Evolutionary conservation across 2,329 filamentous ascomycete species (phyloP).

Genomic region (Claviceps spartinae): DNA sequence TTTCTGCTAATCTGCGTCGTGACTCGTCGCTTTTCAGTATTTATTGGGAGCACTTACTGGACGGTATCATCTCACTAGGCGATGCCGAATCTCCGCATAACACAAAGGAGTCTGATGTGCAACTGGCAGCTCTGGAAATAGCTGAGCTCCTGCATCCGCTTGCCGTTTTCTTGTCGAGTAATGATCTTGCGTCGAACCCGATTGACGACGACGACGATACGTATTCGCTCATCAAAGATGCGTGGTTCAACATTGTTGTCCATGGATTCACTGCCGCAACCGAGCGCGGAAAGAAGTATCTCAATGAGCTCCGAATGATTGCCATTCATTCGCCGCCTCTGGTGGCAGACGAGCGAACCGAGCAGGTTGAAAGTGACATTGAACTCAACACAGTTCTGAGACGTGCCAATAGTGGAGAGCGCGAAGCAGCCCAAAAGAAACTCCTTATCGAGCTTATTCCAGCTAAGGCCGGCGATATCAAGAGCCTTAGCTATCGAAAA

Average conservation of each 20-base stretch:
- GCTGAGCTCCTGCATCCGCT: constrained; percentile 75
- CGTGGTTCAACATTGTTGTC: constrained; percentile 96
- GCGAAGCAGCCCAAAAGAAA: constrained; percentile 69
- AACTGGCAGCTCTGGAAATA: constrained; percentile 77
- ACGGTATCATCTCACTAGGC: constrained; percentile 79
- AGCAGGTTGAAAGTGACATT: constrained; percentile 89
- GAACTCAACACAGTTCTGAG: constrained; percentile 90
- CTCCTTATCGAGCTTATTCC: constrained; percentile 62
- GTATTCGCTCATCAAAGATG: constrained; percentile 66
- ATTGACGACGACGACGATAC: constrained; percentile 53
- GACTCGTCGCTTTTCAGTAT: constrained; percentile 67
- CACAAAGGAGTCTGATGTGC: constrained; percentile 62
- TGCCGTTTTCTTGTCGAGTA: constrained; percentile 65
- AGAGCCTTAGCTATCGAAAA: constrained; percentile 73
- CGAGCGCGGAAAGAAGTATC: constrained; percentile 56
- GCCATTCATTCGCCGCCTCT: constrained; percentile 79
- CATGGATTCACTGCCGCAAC: constrained; percentile 77
- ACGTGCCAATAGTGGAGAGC: constrained; percentile 68
- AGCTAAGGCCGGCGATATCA: constrained; percentile 64
- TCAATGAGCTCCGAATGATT: constrained; percentile 67
- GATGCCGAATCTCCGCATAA: constrained; percentile 66
- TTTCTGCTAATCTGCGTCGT: constrained; percentile 55
- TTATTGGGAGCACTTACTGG: constrained; percentile 72
- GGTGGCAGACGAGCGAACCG: constrained; percentile 75
- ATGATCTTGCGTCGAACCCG: constrained; percentile 38